Evolutionary conservation across 2,329 filamentous ascomycete genomes (phyloP), one percentile per base, ranked within the genome.

Genomic region (Fusarium sterilihyphosum): DNA sequence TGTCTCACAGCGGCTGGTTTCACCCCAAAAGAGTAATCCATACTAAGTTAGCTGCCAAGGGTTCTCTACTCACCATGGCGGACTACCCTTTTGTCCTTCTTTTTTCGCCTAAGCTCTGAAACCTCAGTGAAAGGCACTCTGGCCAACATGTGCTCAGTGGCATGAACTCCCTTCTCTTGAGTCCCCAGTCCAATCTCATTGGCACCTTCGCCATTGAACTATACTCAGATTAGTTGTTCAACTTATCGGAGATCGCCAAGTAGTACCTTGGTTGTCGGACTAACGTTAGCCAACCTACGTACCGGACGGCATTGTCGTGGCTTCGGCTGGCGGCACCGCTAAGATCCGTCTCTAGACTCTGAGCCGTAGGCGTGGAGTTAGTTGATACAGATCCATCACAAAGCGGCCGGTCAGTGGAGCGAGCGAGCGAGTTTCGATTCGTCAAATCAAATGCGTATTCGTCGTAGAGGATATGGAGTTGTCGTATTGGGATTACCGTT

Each of bases 301-400:
- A 52, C 63, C 18, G 41, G 37, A 40, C 52, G 40, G 40, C 20
- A 59, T 43, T 24, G 26, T 57, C 35, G 59, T 53, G 60, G 53
- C 60, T 70, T 59, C 67, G 60, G 66, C 47, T 53, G 53, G 31
- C 66, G 67, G 67, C 67, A 70, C 52, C 67, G 60, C 60, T 66
- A 70, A 70, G 46, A 60, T 44, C 67, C 60, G 66, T 65, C 46
- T 50, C 41, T 17, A 43, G 41, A 43, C 41, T 44, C 46, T 54
- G 37, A 59, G 33, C 46, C 20, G 33, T 38, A 59, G 52, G 61
- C 50, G 46, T 41, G 47, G 37, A 54, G 60, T 52, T 46, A 65
- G 60, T 47, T 46, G 58, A 31, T 38, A 29, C n/a, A n/a, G n/a
- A n/a, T 44, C 8, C 38, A 49, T 47, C 37, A 37, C 35, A 43